Percentiles rank a stretch among this genome's conserved stretches.
These are phyloP conservation scores for Aspergillus japonicus DNA, from an alignment of 2,329 filamentous ascomycete genomes.

Conservation along the genomic window DNA sequence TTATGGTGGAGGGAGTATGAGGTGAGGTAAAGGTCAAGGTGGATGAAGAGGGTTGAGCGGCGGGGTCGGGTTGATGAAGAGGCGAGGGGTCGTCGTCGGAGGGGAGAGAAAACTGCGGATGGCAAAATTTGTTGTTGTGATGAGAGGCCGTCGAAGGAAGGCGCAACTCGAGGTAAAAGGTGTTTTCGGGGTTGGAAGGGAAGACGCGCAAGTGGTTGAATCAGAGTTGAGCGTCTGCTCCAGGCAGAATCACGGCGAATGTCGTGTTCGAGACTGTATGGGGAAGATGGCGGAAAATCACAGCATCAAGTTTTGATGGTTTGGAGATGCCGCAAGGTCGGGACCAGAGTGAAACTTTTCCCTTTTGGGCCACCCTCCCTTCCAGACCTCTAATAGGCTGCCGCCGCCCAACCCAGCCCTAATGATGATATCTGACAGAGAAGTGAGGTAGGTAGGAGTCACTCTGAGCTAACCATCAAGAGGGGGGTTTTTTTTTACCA, in stretches of 20 bases:
- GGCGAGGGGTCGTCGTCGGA: conserved; percentile 15
- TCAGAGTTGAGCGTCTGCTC: conserved; percentile 31
- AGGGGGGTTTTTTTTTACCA: no score
- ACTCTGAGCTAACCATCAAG: not conserved
- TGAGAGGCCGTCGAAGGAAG: conserved; percentile 23
- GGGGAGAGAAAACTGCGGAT: conserved; percentile 18
- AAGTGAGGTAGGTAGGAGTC: not conserved
- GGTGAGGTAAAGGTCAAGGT: conserved; percentile 2
- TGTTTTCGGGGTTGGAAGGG: conserved; percentile 12
- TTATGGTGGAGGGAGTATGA: conserved; percentile 24
- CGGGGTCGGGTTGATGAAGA: conserved; percentile 9
- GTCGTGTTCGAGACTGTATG: conserved; percentile 18
- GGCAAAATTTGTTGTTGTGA: conserved; percentile 24
- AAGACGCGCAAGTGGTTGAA: conserved; percentile 10
- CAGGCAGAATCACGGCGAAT: conserved; percentile 36
- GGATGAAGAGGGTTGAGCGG: conserved; percentile 11
- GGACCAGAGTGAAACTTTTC: conserved; percentile 22
- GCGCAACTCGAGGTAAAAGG: conserved; percentile 23
- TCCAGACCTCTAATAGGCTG: conserved; percentile 21
- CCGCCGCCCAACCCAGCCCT: conserved; percentile 17
- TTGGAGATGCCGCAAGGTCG: conserved; percentile 24
- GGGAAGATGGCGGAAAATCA: conserved; percentile 20
- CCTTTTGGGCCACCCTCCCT: conserved; percentile 23
- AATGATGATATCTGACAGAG: conserved; percentile 7
- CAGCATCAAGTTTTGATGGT: conserved; percentile 33